Evolutionary conservation across 2,329 filamentous ascomycete species (phyloP).

Genomic region (Stagonosporopsis vannaccii): DNA sequence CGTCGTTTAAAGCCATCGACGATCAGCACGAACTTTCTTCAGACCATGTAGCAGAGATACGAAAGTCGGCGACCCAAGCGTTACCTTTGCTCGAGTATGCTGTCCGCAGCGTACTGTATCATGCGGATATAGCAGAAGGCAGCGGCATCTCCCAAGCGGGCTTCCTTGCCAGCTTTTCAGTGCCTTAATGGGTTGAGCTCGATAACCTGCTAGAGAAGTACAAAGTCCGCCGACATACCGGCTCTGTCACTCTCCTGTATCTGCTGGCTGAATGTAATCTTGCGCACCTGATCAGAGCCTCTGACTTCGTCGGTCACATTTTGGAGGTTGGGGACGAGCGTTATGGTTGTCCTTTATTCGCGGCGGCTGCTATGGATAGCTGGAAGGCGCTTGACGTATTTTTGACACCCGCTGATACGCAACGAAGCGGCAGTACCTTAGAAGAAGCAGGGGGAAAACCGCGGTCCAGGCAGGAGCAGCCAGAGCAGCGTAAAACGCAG

Average conservation of each 20-base stretch:
- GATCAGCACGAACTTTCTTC: background rate
- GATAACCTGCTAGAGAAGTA: conserved; percentile 46
- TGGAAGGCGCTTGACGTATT: background rate
- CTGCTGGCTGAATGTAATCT: conserved; percentile 32
- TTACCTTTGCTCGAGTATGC: conserved; percentile 60
- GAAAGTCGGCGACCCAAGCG: conserved; percentile 9
- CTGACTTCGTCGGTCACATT: conserved; percentile 21
- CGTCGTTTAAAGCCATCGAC: background rate
- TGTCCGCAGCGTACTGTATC: conserved; percentile 50
- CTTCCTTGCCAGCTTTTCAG: conserved; percentile 34
- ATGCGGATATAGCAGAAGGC: conserved; percentile 50
- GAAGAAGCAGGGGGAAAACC: background rate
- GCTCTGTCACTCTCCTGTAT: conserved; percentile 26
- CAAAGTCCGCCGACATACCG: conserved; percentile 23
- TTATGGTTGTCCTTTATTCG: conserved; percentile 32
- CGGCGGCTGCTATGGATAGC: background rate
- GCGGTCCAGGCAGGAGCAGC: background rate
- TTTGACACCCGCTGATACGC: background rate
- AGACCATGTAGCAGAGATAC: background rate
- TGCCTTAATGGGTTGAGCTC: conserved; percentile 39
- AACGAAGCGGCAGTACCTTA: background rate
- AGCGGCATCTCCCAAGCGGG: conserved; percentile 24
- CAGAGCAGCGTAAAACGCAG: conserved; percentile 12
- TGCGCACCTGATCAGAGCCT: conserved; percentile 39
- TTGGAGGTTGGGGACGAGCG: conserved; percentile 36